Evolutionary conservation across 164 flowering plant genomes (phyloP).

Genomic region (Paratinospora sagittata): DNA sequence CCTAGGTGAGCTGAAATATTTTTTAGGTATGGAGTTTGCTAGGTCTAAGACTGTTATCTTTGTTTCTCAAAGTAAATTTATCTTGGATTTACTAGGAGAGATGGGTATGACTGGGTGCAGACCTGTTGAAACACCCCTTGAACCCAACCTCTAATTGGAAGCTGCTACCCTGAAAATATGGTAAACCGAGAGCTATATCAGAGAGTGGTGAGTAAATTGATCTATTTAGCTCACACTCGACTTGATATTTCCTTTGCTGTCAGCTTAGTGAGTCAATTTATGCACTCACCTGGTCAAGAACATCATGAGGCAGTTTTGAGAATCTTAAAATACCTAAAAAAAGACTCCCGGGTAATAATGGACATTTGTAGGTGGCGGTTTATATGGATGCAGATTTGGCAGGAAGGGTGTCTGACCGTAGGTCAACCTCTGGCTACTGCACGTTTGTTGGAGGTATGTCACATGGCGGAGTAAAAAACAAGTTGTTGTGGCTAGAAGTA

Average conservation of each 20-base stretch:
- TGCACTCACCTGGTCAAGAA: too few species aligned
- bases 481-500: too few species aligned
- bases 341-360: not conserved
- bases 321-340: not conserved
- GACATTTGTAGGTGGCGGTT: not conserved
- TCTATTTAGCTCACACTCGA: not conserved
- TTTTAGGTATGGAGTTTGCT: not conserved
- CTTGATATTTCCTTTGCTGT: not conserved
- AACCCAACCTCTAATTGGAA: not conserved
- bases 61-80: not conserved
- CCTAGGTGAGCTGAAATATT: too few species aligned
- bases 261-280: too few species aligned
- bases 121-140: not conserved
- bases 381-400: not conserved
- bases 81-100: not conserved
- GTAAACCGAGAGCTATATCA: too few species aligned
- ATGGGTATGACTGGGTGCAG: not conserved
- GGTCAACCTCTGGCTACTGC: constrained; percentile 1
- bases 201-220: not conserved
- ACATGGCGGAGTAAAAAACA: too few species aligned
- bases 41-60: not conserved
- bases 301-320: too few species aligned
- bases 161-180: not conserved
- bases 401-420: not conserved
- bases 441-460: not conserved